phyloP scores from a whole-genome alignment of 2,329 filamentous ascomycete genomes.

The Harringtonia lauricola region DNA sequence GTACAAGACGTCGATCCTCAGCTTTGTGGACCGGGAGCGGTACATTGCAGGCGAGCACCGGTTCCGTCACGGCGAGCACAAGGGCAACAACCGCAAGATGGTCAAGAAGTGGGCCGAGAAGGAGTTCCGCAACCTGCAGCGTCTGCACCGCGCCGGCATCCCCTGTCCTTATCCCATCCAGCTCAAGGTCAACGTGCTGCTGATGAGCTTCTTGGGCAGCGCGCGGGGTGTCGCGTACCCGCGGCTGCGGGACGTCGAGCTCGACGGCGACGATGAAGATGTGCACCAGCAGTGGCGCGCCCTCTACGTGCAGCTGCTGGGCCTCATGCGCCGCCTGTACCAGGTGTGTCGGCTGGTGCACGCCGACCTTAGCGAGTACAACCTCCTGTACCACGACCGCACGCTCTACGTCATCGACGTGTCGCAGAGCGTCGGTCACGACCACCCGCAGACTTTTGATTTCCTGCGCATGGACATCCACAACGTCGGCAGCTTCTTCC shows the following conservation, averaged over 20 bases:
- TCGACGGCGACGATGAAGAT: constrained; percentile 24
- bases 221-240: constrained; percentile 80
- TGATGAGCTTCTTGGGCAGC: constrained; percentile 90
- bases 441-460: constrained; percentile 84
- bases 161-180: constrained; percentile 82
- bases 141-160: constrained; percentile 75
- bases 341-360: constrained; percentile 87
- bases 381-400: constrained; percentile 77
- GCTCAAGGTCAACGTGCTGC: constrained; percentile 85
- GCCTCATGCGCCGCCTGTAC: constrained; percentile 88
- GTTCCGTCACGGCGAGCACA: constrained; percentile 84
- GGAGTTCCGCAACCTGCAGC: constrained; percentile 85
- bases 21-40: constrained; percentile 94
- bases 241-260: constrained; percentile 73
- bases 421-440: constrained; percentile 92
- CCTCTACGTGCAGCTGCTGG: constrained; percentile 74
- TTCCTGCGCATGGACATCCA: constrained; percentile 98
- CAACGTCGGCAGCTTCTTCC: constrained; percentile 90
- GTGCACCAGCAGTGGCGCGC: constrained; percentile 53
- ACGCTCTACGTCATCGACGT: constrained; percentile 93
- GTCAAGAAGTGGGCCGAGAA: constrained; percentile 99
- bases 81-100: constrained; percentile 92
- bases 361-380: constrained; percentile 96
- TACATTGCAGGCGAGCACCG: constrained; percentile 93
- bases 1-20: constrained; percentile 95